Evolutionary conservation across 1,139 yeast genomes (phyloP).

Genomic region (Scheffersomyces illinoinensis): DNA sequence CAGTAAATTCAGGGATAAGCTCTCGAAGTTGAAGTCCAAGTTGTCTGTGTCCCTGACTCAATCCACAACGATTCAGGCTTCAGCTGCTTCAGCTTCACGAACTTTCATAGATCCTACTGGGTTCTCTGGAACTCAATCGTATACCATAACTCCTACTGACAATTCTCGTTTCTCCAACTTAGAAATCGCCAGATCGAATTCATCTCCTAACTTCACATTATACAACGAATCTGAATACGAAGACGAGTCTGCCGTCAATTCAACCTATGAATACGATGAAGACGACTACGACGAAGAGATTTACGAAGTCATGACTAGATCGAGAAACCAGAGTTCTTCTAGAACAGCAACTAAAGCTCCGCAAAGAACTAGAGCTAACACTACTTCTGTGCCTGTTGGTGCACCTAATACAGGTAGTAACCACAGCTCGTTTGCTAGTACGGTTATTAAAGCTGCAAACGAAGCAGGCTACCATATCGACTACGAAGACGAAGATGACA

Average conservation of each 20-base stretch:
- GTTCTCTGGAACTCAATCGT: not conserved
- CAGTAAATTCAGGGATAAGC: constrained; percentile 18
- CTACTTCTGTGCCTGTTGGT: not conserved
- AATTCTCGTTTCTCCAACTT: constrained; percentile 4
- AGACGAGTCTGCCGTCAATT: not conserved
- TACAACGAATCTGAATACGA: constrained; percentile 1
- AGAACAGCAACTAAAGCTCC: not conserved
- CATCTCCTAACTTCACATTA: constrained; percentile 6
- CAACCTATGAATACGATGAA: constrained; percentile 10
- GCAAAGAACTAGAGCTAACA: not conserved
- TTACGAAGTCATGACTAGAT: constrained; percentile 10
- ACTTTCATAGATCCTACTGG: not conserved
- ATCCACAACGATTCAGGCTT: not conserved
- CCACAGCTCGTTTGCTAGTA: not conserved
- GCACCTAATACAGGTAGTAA: not conserved
- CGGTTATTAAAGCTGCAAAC: not conserved
- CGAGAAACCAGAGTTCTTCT: not conserved
- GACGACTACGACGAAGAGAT: constrained; percentile 15
- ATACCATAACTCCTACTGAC: not conserved
- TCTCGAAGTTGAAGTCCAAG: constrained; percentile 20
- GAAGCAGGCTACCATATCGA: constrained; percentile 4
- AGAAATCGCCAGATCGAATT: constrained; percentile 9
- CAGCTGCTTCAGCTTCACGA: not conserved
- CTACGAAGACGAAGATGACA: constrained; percentile 33
- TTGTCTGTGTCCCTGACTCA: constrained; percentile 3